A percentile compares a stretch with the other conserved stretches of the same genome.
Conservation (phyloP, 164 flowering plant genomes). For the Stephania yunnanensis region DNA sequence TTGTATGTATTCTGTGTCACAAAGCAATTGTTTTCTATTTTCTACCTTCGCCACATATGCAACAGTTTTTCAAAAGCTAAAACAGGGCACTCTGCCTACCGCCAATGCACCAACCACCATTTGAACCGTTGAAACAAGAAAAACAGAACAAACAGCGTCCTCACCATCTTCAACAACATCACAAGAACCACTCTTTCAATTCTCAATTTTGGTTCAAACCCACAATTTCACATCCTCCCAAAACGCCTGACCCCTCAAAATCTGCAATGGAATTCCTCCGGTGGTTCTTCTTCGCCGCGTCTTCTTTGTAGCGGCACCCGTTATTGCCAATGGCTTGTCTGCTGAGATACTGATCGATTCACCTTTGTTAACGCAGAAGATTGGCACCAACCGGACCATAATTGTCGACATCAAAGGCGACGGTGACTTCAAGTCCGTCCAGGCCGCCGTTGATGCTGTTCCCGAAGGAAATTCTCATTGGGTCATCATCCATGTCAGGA, state of each 20-base stretch:
- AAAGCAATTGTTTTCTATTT: background rate
- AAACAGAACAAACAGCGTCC: background rate
- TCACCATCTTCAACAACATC: background rate
- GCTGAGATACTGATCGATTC: conserved; percentile 41
- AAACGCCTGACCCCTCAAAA: background rate
- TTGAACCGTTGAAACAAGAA: background rate
- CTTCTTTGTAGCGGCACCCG: background rate
- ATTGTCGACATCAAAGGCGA: conserved; percentile 62
- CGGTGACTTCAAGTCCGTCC: conserved; percentile 68
- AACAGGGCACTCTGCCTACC: background rate
- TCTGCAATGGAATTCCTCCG: no score
- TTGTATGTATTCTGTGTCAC: background rate
- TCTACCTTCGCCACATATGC: background rate
- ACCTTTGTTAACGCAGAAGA: conserved; percentile 48
- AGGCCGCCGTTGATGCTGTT: conserved; percentile 72
- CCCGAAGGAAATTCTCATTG: conserved; percentile 64
- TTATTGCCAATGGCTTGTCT: conserved; percentile 7
- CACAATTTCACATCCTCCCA: background rate
- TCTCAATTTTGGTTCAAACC: background rate
- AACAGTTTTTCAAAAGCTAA: background rate
- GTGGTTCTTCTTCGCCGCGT: background rate
- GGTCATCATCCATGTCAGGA: conserved; percentile 68
- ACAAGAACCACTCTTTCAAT: background rate
- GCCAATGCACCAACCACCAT: background rate
- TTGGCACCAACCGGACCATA: conserved; percentile 51